Evolutionary conservation across 2,329 filamentous ascomycete genomes (phyloP).

Genomic region (Hypoxylon sp.): DNA sequence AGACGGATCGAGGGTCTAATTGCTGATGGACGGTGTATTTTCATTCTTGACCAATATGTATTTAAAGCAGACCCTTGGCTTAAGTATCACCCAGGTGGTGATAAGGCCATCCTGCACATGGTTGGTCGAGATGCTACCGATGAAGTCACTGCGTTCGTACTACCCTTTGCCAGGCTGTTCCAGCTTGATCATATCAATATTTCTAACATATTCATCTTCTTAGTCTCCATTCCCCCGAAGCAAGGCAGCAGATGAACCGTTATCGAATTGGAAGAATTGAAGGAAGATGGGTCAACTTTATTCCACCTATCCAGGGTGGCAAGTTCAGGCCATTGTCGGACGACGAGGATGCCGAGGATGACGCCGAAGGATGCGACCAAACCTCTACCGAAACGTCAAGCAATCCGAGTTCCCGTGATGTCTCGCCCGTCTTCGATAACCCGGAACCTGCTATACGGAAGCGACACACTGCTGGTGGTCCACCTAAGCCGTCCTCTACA

Average conservation of each 20-base stretch:
- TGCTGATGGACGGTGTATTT: slow-evolving; percentile 81
- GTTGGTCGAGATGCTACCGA: slow-evolving; percentile 94
- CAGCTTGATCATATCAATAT: slow-evolving; percentile 19
- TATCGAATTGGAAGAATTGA: slow-evolving; percentile 89
- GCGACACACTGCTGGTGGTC: slow-evolving; percentile 48
- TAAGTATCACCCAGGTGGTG: slow-evolving; percentile 90
- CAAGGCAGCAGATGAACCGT: slow-evolving; percentile 80
- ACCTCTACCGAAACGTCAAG: slow-evolving; percentile 60
- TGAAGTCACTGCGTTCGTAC: slow-evolving; percentile 86
- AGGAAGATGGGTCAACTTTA: slow-evolving; percentile 87
- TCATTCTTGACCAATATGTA: slow-evolving; percentile 86
- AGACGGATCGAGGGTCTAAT: slow-evolving; percentile 85
- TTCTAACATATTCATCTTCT: slow-evolving; percentile 35
- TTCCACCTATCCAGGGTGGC: slow-evolving; percentile 93
- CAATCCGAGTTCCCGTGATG: slow-evolving; percentile 67
- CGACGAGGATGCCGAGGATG: slow-evolving; percentile 50
- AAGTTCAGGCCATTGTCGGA: slow-evolving; percentile 71
- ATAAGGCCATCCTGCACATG: slow-evolving; percentile 93
- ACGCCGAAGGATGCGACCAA: slow-evolving; percentile 54
- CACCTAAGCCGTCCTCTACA: slow-evolving; percentile 64
- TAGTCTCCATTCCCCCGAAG: slow-evolving; percentile 86
- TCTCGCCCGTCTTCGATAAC: slow-evolving; percentile 66
- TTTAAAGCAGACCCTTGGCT: slow-evolving; percentile 92
- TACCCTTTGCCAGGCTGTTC: slow-evolving; percentile 28
- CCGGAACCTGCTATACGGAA: slow-evolving; percentile 53